Evolutionary conservation across 495 filamentous ascomycete genomes (phyloP), one percentile per base, ranked within the genome.

Genomic region (Darksidea phi): DNA sequence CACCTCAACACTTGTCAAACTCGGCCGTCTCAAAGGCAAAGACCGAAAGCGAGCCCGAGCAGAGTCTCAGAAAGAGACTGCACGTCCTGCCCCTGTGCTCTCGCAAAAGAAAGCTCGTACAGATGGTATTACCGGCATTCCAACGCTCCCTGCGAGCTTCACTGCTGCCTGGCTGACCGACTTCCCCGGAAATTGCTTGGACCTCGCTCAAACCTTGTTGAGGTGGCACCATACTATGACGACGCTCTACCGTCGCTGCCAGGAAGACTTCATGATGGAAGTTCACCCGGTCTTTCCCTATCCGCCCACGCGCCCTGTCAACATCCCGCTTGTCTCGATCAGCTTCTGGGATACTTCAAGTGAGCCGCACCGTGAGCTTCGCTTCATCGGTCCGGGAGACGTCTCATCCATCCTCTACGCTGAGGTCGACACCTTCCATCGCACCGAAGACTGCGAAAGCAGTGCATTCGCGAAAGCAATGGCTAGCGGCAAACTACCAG

Each of bases 391-490:
- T 10, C 42, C 46, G 7, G 53, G 43, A 10, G 53, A 63, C 32
- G 53, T 63, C 7, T 18, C 24, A 32, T 7, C 10, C 11, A 18
- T 63, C 1, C 11, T 15, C 7, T 51, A 46, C 28, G 43, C 25
- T 17, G 60, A 57, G 25, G 60, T 63, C 21, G 53, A 63, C 20
- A 53, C 54, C 3, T 57, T 63, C 32, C 28, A 32, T 32, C 3
- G 23, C 46, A 2, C 2, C 20, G 5, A 58, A 6, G 24, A 1
- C 20, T 4, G 3, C 15, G 11, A 58, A 15, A 17, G n/a, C 17
- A 48, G 24, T 38, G 1, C 18, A 15, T 15, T 53, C 11, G 25
- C 51, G 18, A 1, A 45, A 34, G 52, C 13, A 17, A 54, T 25
- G 52, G 28, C 4, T n/a, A 34, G 6, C 41, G 52, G 52, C 21